Percentiles rank a stretch among this genome's conserved stretches.
These are phyloP conservation scores for Parietaria judaica DNA, from an alignment of 306 rosid genomes.

Conservation along the genomic window DNA sequence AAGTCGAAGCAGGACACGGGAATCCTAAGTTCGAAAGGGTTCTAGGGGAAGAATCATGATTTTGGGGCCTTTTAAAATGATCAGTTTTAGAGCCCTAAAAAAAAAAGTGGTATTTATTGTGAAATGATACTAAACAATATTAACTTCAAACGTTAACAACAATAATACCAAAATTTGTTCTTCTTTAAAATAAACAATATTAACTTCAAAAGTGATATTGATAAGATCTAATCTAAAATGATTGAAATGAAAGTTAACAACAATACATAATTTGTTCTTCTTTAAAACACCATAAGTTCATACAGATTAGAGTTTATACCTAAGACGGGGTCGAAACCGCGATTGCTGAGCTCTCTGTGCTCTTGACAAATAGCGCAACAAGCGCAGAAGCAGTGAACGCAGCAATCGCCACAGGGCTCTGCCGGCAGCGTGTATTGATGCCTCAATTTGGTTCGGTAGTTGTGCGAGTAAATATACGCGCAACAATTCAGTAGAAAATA, in stretches of 20 bases:
- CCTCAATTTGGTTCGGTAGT: conserved; percentile 20
- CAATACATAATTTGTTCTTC: not conserved
- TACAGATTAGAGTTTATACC: conserved; percentile 6
- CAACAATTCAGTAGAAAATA: conserved; percentile 1
- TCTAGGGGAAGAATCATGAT: too few relatives aligned
- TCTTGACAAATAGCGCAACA: conserved; percentile 30
- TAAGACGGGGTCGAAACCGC: conserved; percentile 21
- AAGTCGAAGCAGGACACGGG: too few relatives aligned
- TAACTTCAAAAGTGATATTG: too few relatives aligned
- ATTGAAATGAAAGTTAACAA: not conserved
- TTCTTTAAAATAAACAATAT: too few relatives aligned
- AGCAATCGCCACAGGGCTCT: conserved; percentile 23
- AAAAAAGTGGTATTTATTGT: too few relatives aligned
- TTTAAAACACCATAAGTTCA: not conserved
- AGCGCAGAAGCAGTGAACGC: conserved; percentile 24
- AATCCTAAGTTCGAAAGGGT: too few relatives aligned
- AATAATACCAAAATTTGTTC: too few relatives aligned
- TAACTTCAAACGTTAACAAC: too few relatives aligned
- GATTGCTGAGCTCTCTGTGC: conserved; percentile 13
- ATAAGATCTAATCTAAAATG: too few relatives aligned
- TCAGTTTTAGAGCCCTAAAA: too few relatives aligned
- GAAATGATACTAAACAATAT: too few relatives aligned
- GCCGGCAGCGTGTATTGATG: conserved; percentile 11
- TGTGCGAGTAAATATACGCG: conserved; percentile 14
- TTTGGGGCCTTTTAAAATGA: too few relatives aligned